These are phyloP conservation scores for Pleurotus eryngii DNA, from an alignment of 768 basidiomycete genomes.

Conservation along the genomic window DNA sequence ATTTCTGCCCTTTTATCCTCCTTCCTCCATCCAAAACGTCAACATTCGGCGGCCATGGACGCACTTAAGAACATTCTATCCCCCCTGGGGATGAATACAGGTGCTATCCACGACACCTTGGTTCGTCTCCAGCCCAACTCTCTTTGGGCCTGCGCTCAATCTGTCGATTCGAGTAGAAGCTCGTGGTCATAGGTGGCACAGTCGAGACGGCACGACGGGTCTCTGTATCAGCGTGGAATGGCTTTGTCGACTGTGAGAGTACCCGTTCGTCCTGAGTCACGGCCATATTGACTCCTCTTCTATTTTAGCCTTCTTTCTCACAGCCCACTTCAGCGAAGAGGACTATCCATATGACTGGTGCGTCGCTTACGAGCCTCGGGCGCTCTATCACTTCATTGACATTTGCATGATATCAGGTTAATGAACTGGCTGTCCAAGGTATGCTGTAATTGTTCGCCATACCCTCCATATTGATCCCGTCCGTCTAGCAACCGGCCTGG, in stretches of 20 bases:
- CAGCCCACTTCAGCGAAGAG: conserved; percentile 84
- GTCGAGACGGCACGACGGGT: conserved; percentile 82
- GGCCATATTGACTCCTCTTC: conserved; percentile 2
- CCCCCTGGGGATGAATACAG: conserved; percentile 64
- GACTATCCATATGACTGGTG: conserved; percentile 88
- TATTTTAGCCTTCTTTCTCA: conserved; percentile 75
- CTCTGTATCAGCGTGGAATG: conserved; percentile 84
- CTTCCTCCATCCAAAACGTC: conserved; percentile 15
- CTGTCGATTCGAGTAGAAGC: conserved; percentile 50
- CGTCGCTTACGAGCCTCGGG: conserved; percentile 8
- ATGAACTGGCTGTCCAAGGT: conserved; percentile 91
- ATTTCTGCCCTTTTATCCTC: conserved; percentile 26
- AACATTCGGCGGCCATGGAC: conserved; percentile 48
- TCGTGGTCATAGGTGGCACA: conserved; percentile 87
- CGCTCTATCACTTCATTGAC: too few species aligned
- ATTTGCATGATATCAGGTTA: conserved; percentile 44
- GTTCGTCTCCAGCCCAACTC: conserved; percentile 33
- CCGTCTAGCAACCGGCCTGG: conserved; percentile 82
- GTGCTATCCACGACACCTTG: conserved; percentile 75
- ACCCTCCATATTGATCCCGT: conserved; percentile 13
- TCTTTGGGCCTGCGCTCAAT: conserved; percentile 2
- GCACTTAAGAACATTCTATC: conserved; percentile 67
- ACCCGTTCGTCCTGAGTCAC: neutral
- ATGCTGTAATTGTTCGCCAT: conserved; percentile 12
- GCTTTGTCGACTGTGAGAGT: conserved; percentile 78